Evolutionary conservation across 805 yeast genomes (phyloP), one percentile per base, ranked within the genome.

Genomic region (Lipomyces japonicus): DNA sequence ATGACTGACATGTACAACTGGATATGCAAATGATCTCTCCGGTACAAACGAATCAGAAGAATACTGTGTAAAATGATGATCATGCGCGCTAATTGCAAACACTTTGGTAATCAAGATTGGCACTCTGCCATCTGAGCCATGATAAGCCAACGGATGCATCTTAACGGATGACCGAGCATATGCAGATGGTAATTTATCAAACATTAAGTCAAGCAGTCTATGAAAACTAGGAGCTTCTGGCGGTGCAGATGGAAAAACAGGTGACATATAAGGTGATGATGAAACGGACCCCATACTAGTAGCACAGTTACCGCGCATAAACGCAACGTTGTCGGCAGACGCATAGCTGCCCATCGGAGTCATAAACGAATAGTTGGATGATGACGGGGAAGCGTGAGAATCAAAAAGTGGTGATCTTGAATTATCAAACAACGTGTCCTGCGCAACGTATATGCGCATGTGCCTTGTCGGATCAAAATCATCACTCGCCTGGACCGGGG

Each of bases 121-220:
- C 10, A 12, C 37, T 34, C 37, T 6, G 37, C 16, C 16, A 9
- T 6, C 5, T 23, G 44, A 40, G 21, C 32, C 44, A 3, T 28
- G 19, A 5, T 28, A 19, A 16, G 30, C 16, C 7, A 40, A 24
- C 14, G 24, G 5, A 18, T 31, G 25, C 44, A 40, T 40, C 44
- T 23, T 40, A 10, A 25, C 44, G n/a, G 21, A 16, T 25, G 44
- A 28, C 4, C 44, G 35, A 12, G 19, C 28, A 16, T 40, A 40
- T 26, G 44, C 24, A 19, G 32, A 26, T 23, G 44, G 44, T 3
- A 40, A 21, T 23, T 16, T 40, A 7, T 31, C 44, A 40, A 40
- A 40, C 44, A 40, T 40, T 19, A 26, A 16, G 14, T 40, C 44
- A 12, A 40, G 35, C 12, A 40, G 44, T 40, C 44, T 28, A 31